These are phyloP conservation scores for Aspergillus transmontanensis DNA, from an alignment of 2,329 filamentous ascomycete species.

Conservation along the genomic window DNA sequence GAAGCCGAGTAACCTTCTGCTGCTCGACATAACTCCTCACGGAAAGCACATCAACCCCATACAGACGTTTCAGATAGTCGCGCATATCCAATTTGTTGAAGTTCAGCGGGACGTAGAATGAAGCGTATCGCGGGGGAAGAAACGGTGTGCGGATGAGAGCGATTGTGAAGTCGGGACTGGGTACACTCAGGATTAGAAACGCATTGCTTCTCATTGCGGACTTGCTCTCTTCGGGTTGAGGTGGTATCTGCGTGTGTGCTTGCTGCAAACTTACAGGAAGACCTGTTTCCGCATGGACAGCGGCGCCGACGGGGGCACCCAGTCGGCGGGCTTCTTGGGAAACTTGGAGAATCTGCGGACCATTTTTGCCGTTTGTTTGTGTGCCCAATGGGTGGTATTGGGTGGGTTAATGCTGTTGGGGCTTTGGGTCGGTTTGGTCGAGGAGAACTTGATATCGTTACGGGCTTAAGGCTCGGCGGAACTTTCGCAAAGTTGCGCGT, in stretches of 20 bases:
- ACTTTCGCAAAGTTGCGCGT: conserved; percentile 37
- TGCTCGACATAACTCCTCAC: conserved; percentile 81
- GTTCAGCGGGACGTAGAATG: conserved; percentile 85
- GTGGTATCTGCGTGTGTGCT: neutral
- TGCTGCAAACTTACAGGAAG: conserved; percentile 56
- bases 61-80: conserved; percentile 89
- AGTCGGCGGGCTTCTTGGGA: conserved; percentile 29
- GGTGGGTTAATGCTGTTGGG: neutral
- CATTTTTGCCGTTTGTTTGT: conserved; percentile 25
- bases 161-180: conserved; percentile 80
- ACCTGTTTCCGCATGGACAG: conserved; percentile 46
- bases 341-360: conserved; percentile 33
- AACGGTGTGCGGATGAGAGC: conserved; percentile 73
- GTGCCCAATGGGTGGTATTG: neutral
- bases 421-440: conserved; percentile 9
- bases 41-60: conserved; percentile 70
- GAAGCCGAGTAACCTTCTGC: conserved; percentile 58
- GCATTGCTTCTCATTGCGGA: neutral
- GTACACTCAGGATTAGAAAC: neutral
- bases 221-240: neutral
- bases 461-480: conserved; percentile 23
- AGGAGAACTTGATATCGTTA: conserved; percentile 6
- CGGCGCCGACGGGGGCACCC: conserved; percentile 29
- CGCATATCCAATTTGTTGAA: conserved; percentile 97
- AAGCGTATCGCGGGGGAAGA: conserved; percentile 77